A percentile compares a stretch with the other conserved stretches of the same genome.
These are phyloP conservation scores for Pilasporangium apinafurcum DNA, from an alignment of 352 stramenopile genomes.

Conservation along the genomic window DNA sequence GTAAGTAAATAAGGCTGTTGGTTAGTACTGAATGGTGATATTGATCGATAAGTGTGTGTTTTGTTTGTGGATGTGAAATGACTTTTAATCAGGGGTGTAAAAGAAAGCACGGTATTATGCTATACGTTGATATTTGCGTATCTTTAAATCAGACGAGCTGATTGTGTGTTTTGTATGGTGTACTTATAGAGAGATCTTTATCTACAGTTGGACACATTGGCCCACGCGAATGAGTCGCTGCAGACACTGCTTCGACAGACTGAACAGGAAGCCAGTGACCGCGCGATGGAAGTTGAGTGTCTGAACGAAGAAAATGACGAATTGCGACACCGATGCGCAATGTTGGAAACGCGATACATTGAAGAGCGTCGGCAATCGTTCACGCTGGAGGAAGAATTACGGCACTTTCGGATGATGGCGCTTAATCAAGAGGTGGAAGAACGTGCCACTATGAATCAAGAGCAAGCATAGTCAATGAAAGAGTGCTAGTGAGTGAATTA, in stretches of 20 bases:
- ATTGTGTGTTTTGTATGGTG: constrained; percentile 3
- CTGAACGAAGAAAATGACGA: constrained; percentile 77
- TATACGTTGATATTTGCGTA: no score
- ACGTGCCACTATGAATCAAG: constrained; percentile 10
- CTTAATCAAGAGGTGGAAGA: constrained; percentile 36
- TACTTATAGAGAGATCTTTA: constrained; percentile 45
- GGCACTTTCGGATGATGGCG: constrained; percentile 44
- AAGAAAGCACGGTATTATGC: constrained; percentile 53
- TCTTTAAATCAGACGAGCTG: background rate
- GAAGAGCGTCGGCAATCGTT: constrained; percentile 60
- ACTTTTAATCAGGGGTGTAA: constrained; percentile 17
- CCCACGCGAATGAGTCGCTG: constrained; percentile 55
- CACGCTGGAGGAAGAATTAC: constrained; percentile 55
- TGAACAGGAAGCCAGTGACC: constrained; percentile 56
- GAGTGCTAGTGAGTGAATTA: no score
- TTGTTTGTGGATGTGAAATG: constrained; percentile 4
- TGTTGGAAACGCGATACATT: constrained; percentile 61
- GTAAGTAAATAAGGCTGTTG: constrained; percentile 14
- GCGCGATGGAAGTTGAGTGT: constrained; percentile 60
- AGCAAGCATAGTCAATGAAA: no score
- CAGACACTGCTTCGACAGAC: constrained; percentile 51
- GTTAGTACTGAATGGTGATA: background rate
- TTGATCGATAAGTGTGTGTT: constrained; percentile 1
- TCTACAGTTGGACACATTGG: constrained; percentile 48
- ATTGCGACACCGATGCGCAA: constrained; percentile 47